These are phyloP conservation scores for Parmelia sp. DNA, from an alignment of 495 filamentous ascomycete genomes.

Conservation along the genomic window DNA sequence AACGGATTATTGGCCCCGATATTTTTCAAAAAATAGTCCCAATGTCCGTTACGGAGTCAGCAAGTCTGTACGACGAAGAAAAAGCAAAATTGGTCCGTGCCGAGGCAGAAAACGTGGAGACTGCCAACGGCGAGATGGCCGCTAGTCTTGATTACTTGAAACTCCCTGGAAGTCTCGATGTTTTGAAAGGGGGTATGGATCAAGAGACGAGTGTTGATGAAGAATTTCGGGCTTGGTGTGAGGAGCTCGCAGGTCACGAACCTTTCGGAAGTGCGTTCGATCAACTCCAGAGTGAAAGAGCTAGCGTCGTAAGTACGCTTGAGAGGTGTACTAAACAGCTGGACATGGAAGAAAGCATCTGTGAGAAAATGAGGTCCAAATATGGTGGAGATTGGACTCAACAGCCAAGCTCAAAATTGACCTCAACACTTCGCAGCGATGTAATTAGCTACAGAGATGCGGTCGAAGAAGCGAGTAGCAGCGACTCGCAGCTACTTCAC, in stretches of 20 bases:
- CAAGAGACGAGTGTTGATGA: slow-evolving; percentile 83
- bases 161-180: slow-evolving; percentile 79
- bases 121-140: slow-evolving; percentile 90
- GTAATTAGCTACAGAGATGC: slow-evolving; percentile 80
- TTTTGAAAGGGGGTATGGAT: slow-evolving; percentile 88
- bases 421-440: slow-evolving; percentile 78
- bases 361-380: slow-evolving; percentile 98
- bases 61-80: slow-evolving; percentile 96
- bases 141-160: slow-evolving; percentile 92
- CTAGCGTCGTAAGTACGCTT: slow-evolving; percentile 59
- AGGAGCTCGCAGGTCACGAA: slow-evolving; percentile 78
- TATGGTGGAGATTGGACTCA: slow-evolving; percentile 96
- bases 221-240: slow-evolving; percentile 89
- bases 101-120: slow-evolving; percentile 85
- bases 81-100: slow-evolving; percentile 93
- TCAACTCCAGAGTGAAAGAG: slow-evolving; percentile 67
- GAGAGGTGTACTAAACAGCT: slow-evolving; percentile 78
- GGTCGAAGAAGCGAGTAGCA: slow-evolving; percentile 79
- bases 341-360: slow-evolving; percentile 94
- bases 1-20: slow-evolving; percentile 92
- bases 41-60: slow-evolving; percentile 92
- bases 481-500: slow-evolving; percentile 76
- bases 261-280: slow-evolving; percentile 72
- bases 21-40: slow-evolving; percentile 96
- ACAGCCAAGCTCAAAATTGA: slow-evolving; percentile 85